phyloP scores from a whole-genome alignment of 2,329 filamentous ascomycete species.

The Trichoderma pleuroti region DNA sequence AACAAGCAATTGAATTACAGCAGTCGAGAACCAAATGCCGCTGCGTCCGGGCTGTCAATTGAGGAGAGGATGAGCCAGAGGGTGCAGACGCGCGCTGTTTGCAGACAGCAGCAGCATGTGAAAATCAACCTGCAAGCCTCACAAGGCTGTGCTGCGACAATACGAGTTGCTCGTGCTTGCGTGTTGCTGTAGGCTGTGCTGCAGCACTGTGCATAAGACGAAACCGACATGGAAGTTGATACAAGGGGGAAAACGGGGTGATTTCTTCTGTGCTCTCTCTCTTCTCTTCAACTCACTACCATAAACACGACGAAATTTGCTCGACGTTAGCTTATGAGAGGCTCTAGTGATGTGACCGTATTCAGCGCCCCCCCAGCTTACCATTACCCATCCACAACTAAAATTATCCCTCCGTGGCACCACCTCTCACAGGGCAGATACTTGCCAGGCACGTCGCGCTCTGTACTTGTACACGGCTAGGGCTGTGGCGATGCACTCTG shows the following conservation, averaged over 20 bases:
- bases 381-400: background rate
- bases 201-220: constrained; percentile 7
- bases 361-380: background rate
- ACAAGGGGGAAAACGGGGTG: background rate
- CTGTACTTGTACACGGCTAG: constrained; percentile 9
- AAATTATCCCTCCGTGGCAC: background rate
- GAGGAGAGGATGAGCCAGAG: background rate
- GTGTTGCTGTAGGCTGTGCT: background rate
- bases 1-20: background rate
- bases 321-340: background rate
- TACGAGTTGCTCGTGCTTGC: background rate
- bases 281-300: background rate
- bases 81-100: background rate
- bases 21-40: background rate
- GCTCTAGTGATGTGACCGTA: background rate
- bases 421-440: background rate
- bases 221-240: background rate
- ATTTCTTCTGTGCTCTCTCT: background rate
- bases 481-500: constrained; percentile 18
- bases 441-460: background rate
- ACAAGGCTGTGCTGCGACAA: background rate
- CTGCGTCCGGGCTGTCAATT: background rate
- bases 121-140: background rate
- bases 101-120: background rate
- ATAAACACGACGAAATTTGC: background rate